Evolutionary conservation across 495 filamentous ascomycete genomes (phyloP).

Genomic region (Evernia prunastri): DNA sequence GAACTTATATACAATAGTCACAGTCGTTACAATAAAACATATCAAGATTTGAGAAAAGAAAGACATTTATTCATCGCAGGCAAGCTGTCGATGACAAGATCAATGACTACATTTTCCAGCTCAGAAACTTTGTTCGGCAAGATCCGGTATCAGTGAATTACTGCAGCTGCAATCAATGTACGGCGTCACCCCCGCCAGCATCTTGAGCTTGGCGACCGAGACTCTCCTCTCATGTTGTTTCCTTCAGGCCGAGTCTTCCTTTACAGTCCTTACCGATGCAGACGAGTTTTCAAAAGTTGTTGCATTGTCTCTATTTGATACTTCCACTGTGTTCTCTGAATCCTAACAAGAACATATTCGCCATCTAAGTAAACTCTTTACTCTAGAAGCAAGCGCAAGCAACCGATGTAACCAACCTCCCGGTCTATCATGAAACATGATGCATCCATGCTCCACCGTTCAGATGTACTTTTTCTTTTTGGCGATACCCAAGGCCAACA

Average conservation of each 20-base stretch:
- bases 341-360: neutral
- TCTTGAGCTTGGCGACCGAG: no score
- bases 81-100: no score
- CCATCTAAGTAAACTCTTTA: neutral
- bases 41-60: no score
- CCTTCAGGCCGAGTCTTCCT: no score
- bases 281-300: neutral
- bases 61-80: neutral
- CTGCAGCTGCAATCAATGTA: no score
- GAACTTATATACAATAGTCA: neutral
- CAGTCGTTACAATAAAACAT: neutral
- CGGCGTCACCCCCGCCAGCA: no score
- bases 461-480: conserved; percentile 43
- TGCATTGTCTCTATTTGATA: neutral
- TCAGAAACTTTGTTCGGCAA: no score
- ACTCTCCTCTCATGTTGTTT: no score
- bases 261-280: no score
- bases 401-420: neutral
- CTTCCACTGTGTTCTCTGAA: neutral
- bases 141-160: no score
- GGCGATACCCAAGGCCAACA: conserved; percentile 45
- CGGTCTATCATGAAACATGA: neutral
- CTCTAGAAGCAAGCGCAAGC: neutral
- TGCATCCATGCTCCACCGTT: neutral
- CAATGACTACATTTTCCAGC: no score